Evolutionary conservation across 2,329 filamentous ascomycete genomes (phyloP).

Genomic region (Colletotrichum lupini): DNA sequence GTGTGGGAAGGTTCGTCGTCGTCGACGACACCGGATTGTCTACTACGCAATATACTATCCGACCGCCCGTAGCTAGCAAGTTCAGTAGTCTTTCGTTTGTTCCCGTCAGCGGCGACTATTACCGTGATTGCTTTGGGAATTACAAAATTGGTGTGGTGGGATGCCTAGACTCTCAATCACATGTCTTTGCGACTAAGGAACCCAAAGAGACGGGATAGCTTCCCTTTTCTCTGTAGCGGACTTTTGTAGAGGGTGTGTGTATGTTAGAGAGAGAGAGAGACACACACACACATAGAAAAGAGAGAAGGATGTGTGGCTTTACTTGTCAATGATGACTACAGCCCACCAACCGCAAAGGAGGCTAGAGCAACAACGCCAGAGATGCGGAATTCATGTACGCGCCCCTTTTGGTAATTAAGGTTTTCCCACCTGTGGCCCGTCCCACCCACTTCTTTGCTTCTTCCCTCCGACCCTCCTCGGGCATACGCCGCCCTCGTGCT

Average conservation of each 20-base stretch:
- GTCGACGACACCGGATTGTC: neutral
- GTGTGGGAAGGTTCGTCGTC: neutral
- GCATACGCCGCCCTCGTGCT: neutral
- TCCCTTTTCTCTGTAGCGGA: neutral
- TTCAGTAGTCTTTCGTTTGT: neutral
- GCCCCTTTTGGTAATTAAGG: conserved; percentile 17
- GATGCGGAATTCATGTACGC: neutral
- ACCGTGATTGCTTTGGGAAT: neutral
- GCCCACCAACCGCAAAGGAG: neutral
- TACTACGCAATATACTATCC: neutral
- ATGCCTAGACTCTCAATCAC: neutral
- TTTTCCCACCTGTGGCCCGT: conserved; percentile 1
- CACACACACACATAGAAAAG: neutral
- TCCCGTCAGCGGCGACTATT: neutral
- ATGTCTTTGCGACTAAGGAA: neutral
- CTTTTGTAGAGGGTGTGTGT: neutral
- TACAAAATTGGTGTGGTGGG: neutral
- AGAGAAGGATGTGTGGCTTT: neutral
- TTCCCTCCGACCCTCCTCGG: neutral
- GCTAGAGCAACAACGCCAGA: neutral
- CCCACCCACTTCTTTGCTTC: neutral
- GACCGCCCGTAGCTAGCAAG: neutral
- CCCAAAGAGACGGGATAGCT: neutral
- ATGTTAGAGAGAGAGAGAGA: neutral
- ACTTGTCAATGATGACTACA: neutral